These are phyloP conservation scores for Anisodus acutangulus DNA, from an alignment of 257 asterid genomes.

Conservation along the genomic window DNA sequence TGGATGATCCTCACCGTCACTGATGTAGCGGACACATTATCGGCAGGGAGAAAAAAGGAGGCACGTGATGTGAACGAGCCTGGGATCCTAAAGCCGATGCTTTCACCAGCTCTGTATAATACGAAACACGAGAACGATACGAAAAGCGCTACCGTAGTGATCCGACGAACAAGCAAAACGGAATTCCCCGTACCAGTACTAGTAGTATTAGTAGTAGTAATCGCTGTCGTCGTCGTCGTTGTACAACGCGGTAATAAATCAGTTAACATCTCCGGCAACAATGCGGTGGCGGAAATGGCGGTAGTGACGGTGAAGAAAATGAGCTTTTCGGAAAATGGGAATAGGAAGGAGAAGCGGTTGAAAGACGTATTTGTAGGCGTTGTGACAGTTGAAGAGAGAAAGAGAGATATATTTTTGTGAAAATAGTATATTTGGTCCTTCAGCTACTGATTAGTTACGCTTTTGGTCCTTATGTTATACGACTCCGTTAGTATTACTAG, in stretches of 20 bases:
- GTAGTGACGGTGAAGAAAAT: not conserved
- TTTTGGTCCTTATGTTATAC: too few species aligned
- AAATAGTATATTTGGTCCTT: too few species aligned
- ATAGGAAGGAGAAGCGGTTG: not conserved
- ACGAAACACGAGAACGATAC: constrained; percentile 38
- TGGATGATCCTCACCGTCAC: not conserved
- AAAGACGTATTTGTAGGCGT: not conserved
- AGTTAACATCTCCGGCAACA: not conserved
- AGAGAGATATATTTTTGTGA: not conserved
- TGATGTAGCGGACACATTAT: not conserved
- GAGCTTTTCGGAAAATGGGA: not conserved
- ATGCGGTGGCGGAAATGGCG: not conserved
- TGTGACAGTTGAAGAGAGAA: not conserved
- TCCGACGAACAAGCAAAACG: constrained; percentile 19
- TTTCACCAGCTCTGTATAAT: constrained; percentile 40
- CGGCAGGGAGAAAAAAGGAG: not conserved
- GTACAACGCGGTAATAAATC: not conserved
- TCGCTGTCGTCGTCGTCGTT: not conserved
- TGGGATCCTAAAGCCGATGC: constrained; percentile 32
- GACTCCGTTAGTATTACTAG: too few species aligned
- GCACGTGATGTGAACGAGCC: not conserved
- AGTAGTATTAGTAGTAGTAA: too few species aligned
- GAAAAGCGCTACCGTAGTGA: constrained; percentile 15
- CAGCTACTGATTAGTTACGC: too few species aligned
- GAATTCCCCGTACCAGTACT: not conserved